These are phyloP conservation scores for Chytriomyces sp. DNA, from an alignment of 192 early-diverging fungal genomes.

Conservation along the genomic window DNA sequence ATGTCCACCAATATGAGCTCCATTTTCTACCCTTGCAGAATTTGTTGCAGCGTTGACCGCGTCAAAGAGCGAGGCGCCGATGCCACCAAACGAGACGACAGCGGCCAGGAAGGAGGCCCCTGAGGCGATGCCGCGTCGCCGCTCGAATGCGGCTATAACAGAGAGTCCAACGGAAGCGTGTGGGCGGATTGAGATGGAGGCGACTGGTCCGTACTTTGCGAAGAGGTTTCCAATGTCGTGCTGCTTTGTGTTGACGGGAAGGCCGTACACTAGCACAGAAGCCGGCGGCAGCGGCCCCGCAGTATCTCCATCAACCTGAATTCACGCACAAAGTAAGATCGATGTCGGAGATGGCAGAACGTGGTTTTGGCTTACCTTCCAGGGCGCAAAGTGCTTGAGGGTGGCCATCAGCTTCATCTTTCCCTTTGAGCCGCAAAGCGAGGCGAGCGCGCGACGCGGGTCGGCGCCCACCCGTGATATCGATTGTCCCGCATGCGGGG, in stretches of 20 bases:
- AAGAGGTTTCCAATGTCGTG: conserved; percentile 15
- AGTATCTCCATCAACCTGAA: conserved; percentile 17
- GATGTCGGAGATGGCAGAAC: neutral
- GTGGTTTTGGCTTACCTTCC: conserved; percentile 14
- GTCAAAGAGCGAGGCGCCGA: neutral
- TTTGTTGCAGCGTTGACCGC: conserved; percentile 3
- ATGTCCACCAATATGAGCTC: conserved; percentile 6
- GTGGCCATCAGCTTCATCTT: conserved; percentile 25
- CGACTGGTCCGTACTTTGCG: conserved; percentile 9
- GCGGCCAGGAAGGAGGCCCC: neutral
- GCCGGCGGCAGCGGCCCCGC: conserved; percentile 3
- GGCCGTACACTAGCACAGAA: neutral
- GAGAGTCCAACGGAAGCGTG: too few species aligned
- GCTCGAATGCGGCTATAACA: too few species aligned
- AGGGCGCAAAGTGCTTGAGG: conserved; percentile 11
- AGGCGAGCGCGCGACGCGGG: too few species aligned
- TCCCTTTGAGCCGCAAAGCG: conserved; percentile 14
- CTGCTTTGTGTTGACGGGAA: conserved; percentile 20
- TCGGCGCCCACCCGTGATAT: too few species aligned
- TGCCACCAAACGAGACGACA: neutral
- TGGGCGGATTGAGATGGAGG: neutral
- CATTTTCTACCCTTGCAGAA: conserved; percentile 8
- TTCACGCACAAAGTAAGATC: neutral
- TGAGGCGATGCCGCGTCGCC: neutral
- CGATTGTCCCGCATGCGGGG: too few species aligned